These are phyloP conservation scores for Pyricularia sp. DNA, from an alignment of 2,329 filamentous ascomycete species.

Conservation along the genomic window DNA sequence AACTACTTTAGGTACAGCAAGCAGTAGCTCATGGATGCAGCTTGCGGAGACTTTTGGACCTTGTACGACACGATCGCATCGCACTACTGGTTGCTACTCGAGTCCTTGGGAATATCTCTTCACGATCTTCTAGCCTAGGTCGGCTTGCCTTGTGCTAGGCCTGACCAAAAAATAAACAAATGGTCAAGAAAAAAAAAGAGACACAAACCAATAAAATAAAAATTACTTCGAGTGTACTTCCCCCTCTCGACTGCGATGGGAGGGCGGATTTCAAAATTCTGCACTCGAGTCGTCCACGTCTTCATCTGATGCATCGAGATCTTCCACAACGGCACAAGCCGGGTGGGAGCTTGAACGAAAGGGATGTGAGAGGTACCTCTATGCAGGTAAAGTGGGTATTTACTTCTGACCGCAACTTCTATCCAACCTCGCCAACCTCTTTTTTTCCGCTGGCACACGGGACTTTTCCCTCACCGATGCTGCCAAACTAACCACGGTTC, in stretches of 20 bases:
- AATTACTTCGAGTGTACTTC: neutral
- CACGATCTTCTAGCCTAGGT: neutral
- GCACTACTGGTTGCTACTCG: neutral
- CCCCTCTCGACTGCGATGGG: too few species aligned
- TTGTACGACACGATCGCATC: neutral
- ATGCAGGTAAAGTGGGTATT: neutral
- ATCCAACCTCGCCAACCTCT: neutral
- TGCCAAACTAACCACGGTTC: neutral
- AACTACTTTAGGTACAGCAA: neutral
- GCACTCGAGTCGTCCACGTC: neutral
- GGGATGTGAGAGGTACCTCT: neutral
- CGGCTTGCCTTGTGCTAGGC: neutral
- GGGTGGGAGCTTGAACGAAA: neutral
- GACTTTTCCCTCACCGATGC: neutral
- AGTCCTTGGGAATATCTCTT: neutral
- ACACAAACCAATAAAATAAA: neutral
- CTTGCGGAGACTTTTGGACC: neutral
- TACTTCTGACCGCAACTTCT: neutral
- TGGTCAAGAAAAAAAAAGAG: neutral
- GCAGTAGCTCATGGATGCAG: neutral
- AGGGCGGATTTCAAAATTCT: neutral
- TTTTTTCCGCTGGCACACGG: neutral
- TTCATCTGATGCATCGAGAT: neutral
- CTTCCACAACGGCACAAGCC: neutral
- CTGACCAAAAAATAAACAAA: too few species aligned